A percentile compares a stretch with the other conserved stretches of the same genome.
These are phyloP conservation scores for Cercospora zeina DNA, from an alignment of 2,329 filamentous ascomycete genomes.

Conservation along the genomic window DNA sequence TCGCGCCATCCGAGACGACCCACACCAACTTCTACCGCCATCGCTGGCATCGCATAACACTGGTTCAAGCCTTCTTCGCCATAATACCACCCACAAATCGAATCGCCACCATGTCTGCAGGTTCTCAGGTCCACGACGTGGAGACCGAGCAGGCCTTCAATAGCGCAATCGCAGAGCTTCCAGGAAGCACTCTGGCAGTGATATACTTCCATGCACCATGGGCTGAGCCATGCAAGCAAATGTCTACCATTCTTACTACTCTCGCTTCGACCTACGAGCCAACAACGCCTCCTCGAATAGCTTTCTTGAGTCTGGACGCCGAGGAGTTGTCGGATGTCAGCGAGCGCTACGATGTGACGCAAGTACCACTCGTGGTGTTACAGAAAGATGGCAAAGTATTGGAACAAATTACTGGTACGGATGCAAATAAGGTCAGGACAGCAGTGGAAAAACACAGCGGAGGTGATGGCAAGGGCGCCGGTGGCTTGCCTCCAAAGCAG, in stretches of 20 bases:
- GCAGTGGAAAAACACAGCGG: slow-evolving; percentile 81
- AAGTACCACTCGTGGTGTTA: slow-evolving; percentile 88
- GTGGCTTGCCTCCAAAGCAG: slow-evolving; percentile 46
- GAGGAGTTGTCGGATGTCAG: slow-evolving; percentile 91
- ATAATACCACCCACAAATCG: slow-evolving; percentile 6
- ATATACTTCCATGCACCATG: slow-evolving; percentile 96
- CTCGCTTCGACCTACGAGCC: slow-evolving; percentile 83
- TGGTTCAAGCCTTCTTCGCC: neutral
- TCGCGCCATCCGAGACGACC: slow-evolving; percentile 1
- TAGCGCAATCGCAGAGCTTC: slow-evolving; percentile 64
- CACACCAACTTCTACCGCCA: neutral
- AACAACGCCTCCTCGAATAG: slow-evolving; percentile 63
- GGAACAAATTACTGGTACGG: slow-evolving; percentile 85
- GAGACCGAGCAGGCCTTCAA: slow-evolving; percentile 72
- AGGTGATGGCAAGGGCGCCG: slow-evolving; percentile 34
- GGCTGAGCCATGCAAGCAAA: slow-evolving; percentile 94
- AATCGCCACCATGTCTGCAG: slow-evolving; percentile 25
- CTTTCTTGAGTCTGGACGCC: slow-evolving; percentile 89
- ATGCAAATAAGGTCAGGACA: slow-evolving; percentile 78
- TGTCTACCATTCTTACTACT: slow-evolving; percentile 80
- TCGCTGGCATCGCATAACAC: neutral
- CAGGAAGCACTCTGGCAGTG: slow-evolving; percentile 71
- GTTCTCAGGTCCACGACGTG: slow-evolving; percentile 69
- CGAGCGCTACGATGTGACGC: slow-evolving; percentile 89
- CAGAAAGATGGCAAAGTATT: slow-evolving; percentile 72